phyloP scores from a whole-genome alignment of 345 rosid species.

The Populus pruinosa region DNA sequence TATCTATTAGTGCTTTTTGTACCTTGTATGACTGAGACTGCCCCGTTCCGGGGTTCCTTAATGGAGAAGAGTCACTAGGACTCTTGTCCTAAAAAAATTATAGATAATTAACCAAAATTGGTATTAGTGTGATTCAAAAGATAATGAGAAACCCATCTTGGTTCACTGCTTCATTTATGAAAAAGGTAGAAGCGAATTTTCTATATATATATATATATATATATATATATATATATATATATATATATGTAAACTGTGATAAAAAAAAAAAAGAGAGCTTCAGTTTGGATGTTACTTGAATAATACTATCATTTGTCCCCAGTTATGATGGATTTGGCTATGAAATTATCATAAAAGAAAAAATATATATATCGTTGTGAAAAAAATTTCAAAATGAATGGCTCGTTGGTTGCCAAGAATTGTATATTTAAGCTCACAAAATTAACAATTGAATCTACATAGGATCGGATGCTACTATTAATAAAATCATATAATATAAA shows the following conservation, averaged over 20 bases:
- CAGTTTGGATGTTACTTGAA: neutral
- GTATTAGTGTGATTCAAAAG: neutral
- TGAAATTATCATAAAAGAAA: neutral
- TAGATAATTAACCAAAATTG: too few species aligned
- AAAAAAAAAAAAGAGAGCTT: neutral
- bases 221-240: neutral
- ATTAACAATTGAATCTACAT: neutral
- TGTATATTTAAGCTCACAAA: neutral
- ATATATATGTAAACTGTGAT: neutral
- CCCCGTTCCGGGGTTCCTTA: too few species aligned
- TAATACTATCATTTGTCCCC: neutral
- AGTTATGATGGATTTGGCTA: neutral
- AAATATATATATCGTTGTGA: neutral
- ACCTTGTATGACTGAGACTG: too few species aligned
- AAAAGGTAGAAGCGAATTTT: neutral
- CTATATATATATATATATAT: neutral
- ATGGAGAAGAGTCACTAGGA: too few species aligned
- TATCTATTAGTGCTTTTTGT: too few species aligned
- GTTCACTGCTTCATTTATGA: neutral
- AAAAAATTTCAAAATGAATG: neutral
- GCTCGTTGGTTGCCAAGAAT: neutral
- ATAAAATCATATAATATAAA: too few species aligned
- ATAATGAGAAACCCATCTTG: neutral
- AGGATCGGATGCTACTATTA: too few species aligned
- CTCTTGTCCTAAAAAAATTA: too few species aligned